Conservation (phyloP, 1,139 yeast species). For the Diutina mesorugosa region DNA sequence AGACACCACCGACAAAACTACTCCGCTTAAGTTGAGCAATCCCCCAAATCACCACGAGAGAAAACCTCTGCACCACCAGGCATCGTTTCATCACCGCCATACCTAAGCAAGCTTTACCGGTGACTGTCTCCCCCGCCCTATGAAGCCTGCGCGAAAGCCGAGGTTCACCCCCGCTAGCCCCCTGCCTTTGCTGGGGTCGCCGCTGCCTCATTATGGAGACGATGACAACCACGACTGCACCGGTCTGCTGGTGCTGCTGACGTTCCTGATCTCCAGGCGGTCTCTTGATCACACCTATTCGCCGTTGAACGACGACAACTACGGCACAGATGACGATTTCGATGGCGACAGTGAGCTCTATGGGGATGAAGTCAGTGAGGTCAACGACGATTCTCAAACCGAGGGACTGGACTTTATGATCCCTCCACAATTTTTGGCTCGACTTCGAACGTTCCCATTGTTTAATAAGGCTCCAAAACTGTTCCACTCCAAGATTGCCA, state of each 20-base stretch:
- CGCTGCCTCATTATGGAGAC: not conserved
- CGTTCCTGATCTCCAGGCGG: not conserved
- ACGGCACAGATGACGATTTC: not conserved
- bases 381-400: not conserved
- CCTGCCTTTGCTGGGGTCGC: not conserved
- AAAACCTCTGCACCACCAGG: not conserved
- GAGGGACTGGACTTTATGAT: not conserved
- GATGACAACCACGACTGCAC: not conserved
- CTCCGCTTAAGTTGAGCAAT: not conserved
- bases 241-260: not conserved
- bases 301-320: not conserved
- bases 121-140: not conserved
- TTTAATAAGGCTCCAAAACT: slow-evolving; percentile 54
- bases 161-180: slow-evolving; percentile 1
- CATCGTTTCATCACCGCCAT: not conserved
- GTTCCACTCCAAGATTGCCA: slow-evolving; percentile 46
- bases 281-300: not conserved
- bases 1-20: not conserved
- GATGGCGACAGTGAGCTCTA: not conserved
- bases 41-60: not conserved
- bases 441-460: slow-evolving; percentile 45
- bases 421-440: slow-evolving; percentile 5
- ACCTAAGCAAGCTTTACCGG: not conserved
- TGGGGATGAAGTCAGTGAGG: not conserved
- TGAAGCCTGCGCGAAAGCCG: not conserved